A percentile compares a stretch with the other conserved stretches of the same genome.
Evolutionary conservation across 495 filamentous ascomycete genomes (phyloP).

Genomic region (Chaetomidium leptoderma): DNA sequence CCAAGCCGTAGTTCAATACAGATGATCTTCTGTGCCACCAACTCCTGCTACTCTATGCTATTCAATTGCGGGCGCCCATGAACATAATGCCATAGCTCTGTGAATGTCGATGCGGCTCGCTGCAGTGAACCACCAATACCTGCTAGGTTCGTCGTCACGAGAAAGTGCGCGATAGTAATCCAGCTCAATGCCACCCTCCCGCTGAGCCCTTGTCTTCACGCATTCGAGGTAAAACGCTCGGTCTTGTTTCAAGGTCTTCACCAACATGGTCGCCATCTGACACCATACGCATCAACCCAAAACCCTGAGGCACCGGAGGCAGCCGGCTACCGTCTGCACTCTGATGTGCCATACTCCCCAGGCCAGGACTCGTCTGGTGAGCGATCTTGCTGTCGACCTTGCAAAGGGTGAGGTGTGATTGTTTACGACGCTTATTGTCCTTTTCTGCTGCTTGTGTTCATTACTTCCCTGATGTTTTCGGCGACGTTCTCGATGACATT

Average conservation of each 20-base stretch:
- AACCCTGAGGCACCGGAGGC: no score
- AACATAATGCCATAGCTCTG: not conserved
- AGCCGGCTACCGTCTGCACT: no score
- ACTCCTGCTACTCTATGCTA: not conserved
- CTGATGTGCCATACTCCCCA: no score
- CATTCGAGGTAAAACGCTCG: constrained; percentile 4
- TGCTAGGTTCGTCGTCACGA: constrained; percentile 2
- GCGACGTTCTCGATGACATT: not conserved
- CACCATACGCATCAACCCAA: no score
- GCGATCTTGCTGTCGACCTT: not conserved
- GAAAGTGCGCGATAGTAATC: constrained; percentile 1
- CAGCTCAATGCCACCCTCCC: constrained; percentile 3
- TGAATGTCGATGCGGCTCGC: constrained; percentile 3
- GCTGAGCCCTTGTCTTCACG: not conserved
- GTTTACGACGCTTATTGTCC: not conserved
- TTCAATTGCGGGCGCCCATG: not conserved
- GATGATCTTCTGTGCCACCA: not conserved
- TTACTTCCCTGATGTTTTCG: not conserved
- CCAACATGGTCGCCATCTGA: no score
- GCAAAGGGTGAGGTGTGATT: not conserved
- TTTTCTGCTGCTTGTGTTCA: not conserved
- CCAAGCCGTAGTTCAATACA: not conserved
- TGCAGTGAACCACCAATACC: constrained; percentile 3
- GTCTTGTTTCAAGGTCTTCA: constrained; percentile 2
- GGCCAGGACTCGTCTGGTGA: no score